These are phyloP conservation scores for Backusella macrospora DNA, from an alignment of 192 early-diverging fungal species.

Conservation along the genomic window DNA sequence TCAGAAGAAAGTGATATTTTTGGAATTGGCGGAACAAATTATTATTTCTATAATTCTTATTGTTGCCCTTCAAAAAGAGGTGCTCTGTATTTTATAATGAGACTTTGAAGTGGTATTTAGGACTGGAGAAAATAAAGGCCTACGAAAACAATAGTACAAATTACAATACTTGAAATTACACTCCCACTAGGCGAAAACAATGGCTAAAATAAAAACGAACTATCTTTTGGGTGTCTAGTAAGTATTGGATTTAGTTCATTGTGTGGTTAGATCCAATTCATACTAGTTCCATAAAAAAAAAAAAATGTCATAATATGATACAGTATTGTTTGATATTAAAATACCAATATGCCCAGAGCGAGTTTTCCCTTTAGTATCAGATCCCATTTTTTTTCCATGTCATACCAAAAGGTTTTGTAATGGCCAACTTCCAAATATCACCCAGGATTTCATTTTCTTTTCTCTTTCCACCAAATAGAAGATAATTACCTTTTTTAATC, in stretches of 20 bases:
- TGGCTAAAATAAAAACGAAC: background rate
- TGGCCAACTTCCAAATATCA: background rate
- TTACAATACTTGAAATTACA: background rate
- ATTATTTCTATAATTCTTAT: background rate
- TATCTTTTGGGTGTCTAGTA: background rate
- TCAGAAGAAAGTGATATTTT: slow-evolving; percentile 3
- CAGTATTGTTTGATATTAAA: background rate
- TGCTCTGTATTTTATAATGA: background rate
- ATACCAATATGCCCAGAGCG: background rate
- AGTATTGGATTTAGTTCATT: background rate
- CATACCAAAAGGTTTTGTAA: background rate
- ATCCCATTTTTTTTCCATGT: background rate
- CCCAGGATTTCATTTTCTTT: background rate
- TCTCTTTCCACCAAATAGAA: slow-evolving; percentile 8
- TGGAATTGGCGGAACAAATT: background rate
- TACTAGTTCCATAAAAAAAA: background rate
- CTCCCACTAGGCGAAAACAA: background rate
- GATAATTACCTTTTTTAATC: background rate
- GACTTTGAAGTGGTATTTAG: background rate
- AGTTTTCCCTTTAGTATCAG: background rate
- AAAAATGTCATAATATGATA: background rate
- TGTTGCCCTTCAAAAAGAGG: background rate
- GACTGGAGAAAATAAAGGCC: background rate
- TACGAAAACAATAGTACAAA: background rate
- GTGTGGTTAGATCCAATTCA: background rate